phyloP scores from a whole-genome alignment of 345 rosid species.

The Sonneratia caseolaris region DNA sequence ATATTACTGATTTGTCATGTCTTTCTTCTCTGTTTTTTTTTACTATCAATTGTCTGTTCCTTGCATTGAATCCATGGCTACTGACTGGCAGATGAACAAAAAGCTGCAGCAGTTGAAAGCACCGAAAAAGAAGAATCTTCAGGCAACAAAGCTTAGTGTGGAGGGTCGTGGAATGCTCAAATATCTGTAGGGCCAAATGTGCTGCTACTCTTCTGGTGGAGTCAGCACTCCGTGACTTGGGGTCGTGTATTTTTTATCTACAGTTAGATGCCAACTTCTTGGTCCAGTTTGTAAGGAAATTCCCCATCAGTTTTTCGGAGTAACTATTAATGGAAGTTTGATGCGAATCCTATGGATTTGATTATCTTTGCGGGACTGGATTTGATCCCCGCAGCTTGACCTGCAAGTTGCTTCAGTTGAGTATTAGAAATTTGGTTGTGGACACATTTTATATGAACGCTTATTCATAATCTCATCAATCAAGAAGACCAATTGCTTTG shows the following conservation, averaged over 20 bases:
- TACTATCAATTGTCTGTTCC: background rate
- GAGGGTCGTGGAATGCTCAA: slow-evolving; percentile 98
- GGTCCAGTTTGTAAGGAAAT: background rate
- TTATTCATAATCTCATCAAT: too few relatives aligned
- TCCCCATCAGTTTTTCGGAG: background rate
- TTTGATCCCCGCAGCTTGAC: too few relatives aligned
- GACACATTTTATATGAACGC: too few relatives aligned
- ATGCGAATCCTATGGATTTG: background rate
- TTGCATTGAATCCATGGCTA: background rate
- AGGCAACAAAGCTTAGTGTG: slow-evolving; percentile 84
- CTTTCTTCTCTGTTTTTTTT: background rate
- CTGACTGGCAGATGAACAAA: slow-evolving; percentile 69
- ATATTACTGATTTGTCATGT: background rate
- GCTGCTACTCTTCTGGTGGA: background rate
- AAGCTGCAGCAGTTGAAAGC: slow-evolving; percentile 94
- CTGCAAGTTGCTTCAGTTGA: too few relatives aligned
- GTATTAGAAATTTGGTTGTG: too few relatives aligned
- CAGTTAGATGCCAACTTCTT: background rate
- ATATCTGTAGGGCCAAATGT: slow-evolving; percentile 34
- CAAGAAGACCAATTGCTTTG: too few relatives aligned
- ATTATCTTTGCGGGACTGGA: background rate
- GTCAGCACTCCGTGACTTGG: background rate
- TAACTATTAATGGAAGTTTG: background rate
- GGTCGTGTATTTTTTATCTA: background rate
- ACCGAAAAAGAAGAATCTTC: slow-evolving; percentile 82